Evolutionary conservation across 805 yeast genomes (phyloP).

Genomic region (Saturnispora saitoi): DNA sequence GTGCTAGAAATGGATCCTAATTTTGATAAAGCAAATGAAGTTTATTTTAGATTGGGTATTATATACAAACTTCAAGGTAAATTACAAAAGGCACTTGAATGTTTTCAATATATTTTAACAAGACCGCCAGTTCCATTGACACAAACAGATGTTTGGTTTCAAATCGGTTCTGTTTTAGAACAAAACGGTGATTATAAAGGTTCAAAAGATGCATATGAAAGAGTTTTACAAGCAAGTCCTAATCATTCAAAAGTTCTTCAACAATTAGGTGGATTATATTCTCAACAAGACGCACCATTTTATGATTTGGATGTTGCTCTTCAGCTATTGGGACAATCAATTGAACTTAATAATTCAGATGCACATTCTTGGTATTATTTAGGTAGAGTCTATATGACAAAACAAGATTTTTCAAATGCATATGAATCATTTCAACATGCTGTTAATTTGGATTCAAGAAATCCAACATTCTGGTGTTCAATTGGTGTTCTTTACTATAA

Average conservation of each 20-base stretch:
- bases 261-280: conserved; percentile 91
- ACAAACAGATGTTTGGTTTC: conserved; percentile 98
- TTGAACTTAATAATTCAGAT: conserved; percentile 83
- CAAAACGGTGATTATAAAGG: conserved; percentile 86
- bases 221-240: conserved; percentile 82
- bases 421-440: conserved; percentile 99
- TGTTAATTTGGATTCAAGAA: conserved; percentile 90
- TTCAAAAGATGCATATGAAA: conserved; percentile 92
- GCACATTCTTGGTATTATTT: conserved; percentile 97
- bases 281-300: conserved; percentile 60
- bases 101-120: conserved; percentile 83
- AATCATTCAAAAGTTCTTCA: conserved; percentile 94
- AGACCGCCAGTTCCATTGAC: conserved; percentile 95
- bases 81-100: conserved; percentile 79
- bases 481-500: conserved; percentile 95
- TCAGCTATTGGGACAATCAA: conserved; percentile 71
- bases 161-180: conserved; percentile 91
- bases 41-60: conserved; percentile 91
- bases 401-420: conserved; percentile 90
- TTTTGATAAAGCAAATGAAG: conserved; percentile 93
- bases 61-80: conserved; percentile 93
- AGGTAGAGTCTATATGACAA: conserved; percentile 95
- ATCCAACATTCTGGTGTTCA: conserved; percentile 97
- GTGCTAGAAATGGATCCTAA: conserved; percentile 93
- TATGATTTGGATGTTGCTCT: conserved; percentile 80